A percentile compares a stretch with the other conserved stretches of the same genome.
Conservation (phyloP, 225 moss, liverwort and hornwort genomes). For the Polytrichum commune region DNA sequence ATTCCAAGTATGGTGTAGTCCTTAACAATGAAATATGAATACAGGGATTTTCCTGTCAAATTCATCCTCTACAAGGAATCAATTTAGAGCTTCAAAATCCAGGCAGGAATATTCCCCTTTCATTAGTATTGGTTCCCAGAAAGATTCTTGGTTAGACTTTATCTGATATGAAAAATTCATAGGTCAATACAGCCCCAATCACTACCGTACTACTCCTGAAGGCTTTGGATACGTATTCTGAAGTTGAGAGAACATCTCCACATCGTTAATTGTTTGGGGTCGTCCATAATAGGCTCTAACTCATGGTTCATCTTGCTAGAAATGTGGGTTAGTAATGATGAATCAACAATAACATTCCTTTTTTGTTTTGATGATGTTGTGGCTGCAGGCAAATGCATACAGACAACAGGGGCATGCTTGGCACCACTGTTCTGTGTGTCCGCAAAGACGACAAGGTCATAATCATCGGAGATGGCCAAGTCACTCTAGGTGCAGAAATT, state of each 20-base stretch:
- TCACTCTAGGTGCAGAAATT: slow-evolving; percentile 78
- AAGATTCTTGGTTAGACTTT: not conserved
- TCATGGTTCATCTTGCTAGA: too few species aligned
- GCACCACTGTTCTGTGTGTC: slow-evolving; percentile 85
- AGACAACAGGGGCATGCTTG: slow-evolving; percentile 72
- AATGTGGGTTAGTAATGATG: too few species aligned
- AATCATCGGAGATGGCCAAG: slow-evolving; percentile 92
- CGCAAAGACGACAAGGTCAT: slow-evolving; percentile 81
- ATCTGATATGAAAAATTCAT: not conserved
- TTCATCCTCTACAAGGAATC: too few species aligned
- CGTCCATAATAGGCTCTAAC: too few species aligned
- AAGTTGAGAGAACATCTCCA: not conserved
- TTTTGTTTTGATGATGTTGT: slow-evolving; percentile 9
- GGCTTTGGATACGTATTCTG: not conserved
- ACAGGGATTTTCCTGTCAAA: too few species aligned
- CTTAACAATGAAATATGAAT: too few species aligned
- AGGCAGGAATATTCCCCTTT: too few species aligned
- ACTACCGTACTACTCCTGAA: not conserved
- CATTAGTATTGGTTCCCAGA: too few species aligned
- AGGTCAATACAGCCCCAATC: not conserved
- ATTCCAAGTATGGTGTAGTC: too few species aligned
- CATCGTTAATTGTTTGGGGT: not conserved
- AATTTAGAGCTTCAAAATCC: too few species aligned
- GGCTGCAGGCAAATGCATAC: slow-evolving; percentile 39
- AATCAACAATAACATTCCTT: not conserved